These are phyloP conservation scores for Microstroma glucosiphilum DNA, from an alignment of 1,284 basidiomycete species.

Conservation along the genomic window DNA sequence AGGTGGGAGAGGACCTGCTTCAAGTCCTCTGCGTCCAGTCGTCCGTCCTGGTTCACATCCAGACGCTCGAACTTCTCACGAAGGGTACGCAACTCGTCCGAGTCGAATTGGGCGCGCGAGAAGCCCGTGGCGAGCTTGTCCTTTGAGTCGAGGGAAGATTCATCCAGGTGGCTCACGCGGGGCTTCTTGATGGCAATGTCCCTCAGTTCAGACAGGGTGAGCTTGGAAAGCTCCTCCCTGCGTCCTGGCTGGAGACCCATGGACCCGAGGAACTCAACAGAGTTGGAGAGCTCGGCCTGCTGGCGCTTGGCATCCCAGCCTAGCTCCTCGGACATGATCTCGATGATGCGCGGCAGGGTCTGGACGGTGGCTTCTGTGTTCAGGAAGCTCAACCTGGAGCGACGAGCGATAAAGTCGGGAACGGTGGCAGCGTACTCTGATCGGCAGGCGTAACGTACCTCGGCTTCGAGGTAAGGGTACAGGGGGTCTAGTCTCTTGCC, in stretches of 20 bases:
- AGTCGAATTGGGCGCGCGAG: conserved; percentile 33
- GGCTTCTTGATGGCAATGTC: conserved; percentile 20
- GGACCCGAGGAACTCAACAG: conserved; percentile 47
- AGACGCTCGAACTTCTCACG: conserved; percentile 35
- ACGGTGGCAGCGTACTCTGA: conserved; percentile 88
- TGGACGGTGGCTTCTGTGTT: conserved; percentile 81
- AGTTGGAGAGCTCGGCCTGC: conserved; percentile 55
- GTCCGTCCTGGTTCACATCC: conserved; percentile 39
- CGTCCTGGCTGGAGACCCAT: conserved; percentile 51
- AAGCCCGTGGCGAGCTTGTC: conserved; percentile 26
- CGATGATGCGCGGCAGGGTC: conserved; percentile 76
- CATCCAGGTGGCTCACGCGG: conserved; percentile 8
- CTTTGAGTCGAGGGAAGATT: conserved; percentile 23
- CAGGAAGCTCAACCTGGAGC: conserved; percentile 84
- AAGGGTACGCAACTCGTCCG: conserved; percentile 42
- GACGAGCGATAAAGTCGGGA: conserved; percentile 83
- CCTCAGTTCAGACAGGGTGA: conserved; percentile 33
- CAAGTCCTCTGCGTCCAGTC: conserved; percentile 39
- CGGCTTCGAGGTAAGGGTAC: conserved; percentile 89
- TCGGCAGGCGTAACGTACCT: conserved; percentile 80
- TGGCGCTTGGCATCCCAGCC: conserved; percentile 65
- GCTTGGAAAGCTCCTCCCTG: conserved; percentile 29
- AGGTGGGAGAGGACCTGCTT: conserved; percentile 35
- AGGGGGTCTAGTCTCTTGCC: conserved; percentile 68
- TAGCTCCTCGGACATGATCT: conserved; percentile 82